phyloP scores from a whole-genome alignment of 2,329 filamentous ascomycete species.

The Annulohypoxylon truncatum region DNA sequence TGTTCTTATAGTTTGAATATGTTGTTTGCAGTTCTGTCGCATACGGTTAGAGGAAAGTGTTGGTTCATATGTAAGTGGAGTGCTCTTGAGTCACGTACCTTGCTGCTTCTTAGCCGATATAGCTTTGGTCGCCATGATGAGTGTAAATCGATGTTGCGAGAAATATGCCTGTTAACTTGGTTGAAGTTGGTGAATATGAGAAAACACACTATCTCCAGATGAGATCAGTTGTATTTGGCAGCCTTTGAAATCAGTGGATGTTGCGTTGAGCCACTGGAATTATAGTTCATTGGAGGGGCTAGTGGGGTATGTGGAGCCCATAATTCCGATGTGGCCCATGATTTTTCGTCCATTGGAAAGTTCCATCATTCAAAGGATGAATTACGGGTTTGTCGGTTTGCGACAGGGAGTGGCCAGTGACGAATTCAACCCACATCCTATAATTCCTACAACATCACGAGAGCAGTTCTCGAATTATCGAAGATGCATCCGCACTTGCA shows the following conservation, averaged over 20 bases:
- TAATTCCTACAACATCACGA: background rate
- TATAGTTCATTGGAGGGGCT: constrained; percentile 42
- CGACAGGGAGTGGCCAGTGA: constrained; percentile 22
- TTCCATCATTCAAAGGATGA: too few relatives aligned
- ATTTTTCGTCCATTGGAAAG: constrained; percentile 27
- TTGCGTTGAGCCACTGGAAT: constrained; percentile 28
- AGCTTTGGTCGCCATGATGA: constrained; percentile 62
- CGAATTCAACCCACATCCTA: constrained; percentile 8
- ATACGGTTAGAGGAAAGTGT: constrained; percentile 36
- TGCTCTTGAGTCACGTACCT: constrained; percentile 60
- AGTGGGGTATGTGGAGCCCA: constrained; percentile 37
- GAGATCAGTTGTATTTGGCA: constrained; percentile 23
- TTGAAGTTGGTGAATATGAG: constrained; percentile 18
- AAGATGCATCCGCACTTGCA: constrained; percentile 98
- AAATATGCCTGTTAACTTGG: background rate
- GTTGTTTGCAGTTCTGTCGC: constrained; percentile 78
- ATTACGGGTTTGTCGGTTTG: constrained; percentile 25
- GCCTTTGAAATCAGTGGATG: constrained; percentile 26
- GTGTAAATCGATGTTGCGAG: background rate
- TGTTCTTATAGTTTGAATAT: constrained; percentile 81
- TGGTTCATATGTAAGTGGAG: constrained; percentile 1
- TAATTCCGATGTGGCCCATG: constrained; percentile 45
- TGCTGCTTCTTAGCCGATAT: constrained; percentile 77
- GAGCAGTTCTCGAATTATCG: constrained; percentile 28
- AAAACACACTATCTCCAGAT: constrained; percentile 8